These are phyloP conservation scores for Chaetomium sp. DNA, from an alignment of 2,329 filamentous ascomycete species.

Conservation along the genomic window DNA sequence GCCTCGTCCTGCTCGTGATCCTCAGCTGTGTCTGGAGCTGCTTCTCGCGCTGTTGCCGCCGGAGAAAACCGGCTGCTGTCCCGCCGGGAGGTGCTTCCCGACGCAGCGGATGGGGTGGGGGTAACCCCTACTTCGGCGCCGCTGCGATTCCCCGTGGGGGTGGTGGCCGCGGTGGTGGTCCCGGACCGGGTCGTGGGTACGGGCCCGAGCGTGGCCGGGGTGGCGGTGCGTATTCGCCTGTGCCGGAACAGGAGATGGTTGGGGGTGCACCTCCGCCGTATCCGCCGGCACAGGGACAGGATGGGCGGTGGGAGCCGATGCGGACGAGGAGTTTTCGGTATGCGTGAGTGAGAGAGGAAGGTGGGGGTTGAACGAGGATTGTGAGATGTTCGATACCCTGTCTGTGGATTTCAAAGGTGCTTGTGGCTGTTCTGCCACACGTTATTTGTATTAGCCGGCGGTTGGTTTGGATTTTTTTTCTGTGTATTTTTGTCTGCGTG, in stretches of 20 bases:
- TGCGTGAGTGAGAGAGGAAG: slow-evolving; percentile 10
- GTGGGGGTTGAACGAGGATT: not conserved
- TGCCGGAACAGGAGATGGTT: not conserved
- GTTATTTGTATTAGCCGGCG: too few species aligned
- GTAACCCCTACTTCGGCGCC: slow-evolving; percentile 3
- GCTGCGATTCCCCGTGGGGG: not conserved
- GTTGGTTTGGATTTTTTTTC: too few species aligned
- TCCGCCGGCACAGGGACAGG: not conserved
- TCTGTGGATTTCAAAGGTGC: too few species aligned
- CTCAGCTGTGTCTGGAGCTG: slow-evolving; percentile 58
- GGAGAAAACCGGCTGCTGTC: not conserved
- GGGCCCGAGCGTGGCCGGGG: slow-evolving; percentile 5
- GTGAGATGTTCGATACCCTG: not conserved
- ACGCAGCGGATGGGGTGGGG: not conserved
- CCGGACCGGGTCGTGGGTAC: slow-evolving; percentile 6
- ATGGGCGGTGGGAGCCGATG: slow-evolving; percentile 17
- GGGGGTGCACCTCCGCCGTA: not conserved
- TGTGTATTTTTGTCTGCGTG: too few species aligned
- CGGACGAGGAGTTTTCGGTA: slow-evolving; percentile 20
- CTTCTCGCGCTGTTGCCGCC: slow-evolving; percentile 37
- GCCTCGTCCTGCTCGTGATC: slow-evolving; percentile 63
- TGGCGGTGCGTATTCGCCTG: not conserved
- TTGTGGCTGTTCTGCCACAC: too few species aligned
- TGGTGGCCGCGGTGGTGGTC: not conserved
- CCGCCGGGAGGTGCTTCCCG: not conserved